Evolutionary conservation across 73 alveolate genomes (phyloP), one percentile per base, ranked within the genome.

Genomic region (Effrenium voratum): DNA sequence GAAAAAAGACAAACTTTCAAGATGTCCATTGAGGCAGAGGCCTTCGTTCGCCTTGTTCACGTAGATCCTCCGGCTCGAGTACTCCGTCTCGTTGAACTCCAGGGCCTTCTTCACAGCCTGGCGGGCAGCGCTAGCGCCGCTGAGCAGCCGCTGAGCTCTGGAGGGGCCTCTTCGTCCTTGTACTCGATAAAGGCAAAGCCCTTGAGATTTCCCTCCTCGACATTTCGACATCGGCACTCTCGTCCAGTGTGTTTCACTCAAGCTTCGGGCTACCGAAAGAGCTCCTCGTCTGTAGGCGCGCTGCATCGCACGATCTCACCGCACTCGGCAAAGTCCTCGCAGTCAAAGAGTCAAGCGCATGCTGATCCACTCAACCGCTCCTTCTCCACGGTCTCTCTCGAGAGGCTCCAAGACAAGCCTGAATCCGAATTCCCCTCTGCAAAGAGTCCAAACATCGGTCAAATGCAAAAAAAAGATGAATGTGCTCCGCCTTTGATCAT

Each of bases 21-120:
- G 0, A 2, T 26, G 44, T 68, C 13, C 30, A 8, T 26, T 38
- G 79, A 50, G 60, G 55, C 15, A 40, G 43, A 2, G 52, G 76
- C 97, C 88, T 12, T 90, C 97, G 76, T 87, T 40, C 19, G 97
- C 97, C 46, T 90, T 90, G 97, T 44, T 90, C 88, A 90, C 97
- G 76, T 68, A 90, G 87, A 90, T 90, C 57, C 30, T 90, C 16
- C 97, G 87, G 24, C 97, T 87, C 26, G 34, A 55, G 88, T 90
- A 90, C 15, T 90, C 97, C n/a, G 97, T 90, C 87, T 90, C 97
- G 41, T 90, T 66, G 97, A 90, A 90, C 97, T 90, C 97, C 55
- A 90, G 75, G 76, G 97, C 97, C 76, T 90, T 90, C 87, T 66
- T 90, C 66, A 90, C 52, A 44, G 97, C 97, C 97, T 90, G 66